Base-by-base conservation (phyloP, 345 rosid species). In the Eucalyptus urophylla region DNA sequence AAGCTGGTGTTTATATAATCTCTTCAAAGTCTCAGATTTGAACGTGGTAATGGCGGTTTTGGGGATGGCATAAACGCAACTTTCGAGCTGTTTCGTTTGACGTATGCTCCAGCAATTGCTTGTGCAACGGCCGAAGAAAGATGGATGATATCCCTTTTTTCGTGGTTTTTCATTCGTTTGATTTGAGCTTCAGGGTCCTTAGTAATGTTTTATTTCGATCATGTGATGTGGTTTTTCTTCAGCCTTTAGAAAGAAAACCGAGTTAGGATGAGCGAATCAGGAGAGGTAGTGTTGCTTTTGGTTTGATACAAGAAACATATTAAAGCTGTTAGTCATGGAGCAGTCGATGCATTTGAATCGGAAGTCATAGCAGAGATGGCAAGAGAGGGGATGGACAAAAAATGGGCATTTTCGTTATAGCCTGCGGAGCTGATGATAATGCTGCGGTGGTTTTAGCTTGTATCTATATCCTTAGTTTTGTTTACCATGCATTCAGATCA, bases 361-460 rank as follows among this genome's bases (percentile, higher is more conserved):
- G 85, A 11, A 76, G 8, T 11, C 29, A 0, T 40, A 40, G 85
- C 85, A 37, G 47, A 1, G 85, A 76, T 40, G 47, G 16, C 3
- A 7, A 76, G 85, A 76, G 85, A 76, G 85, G 24, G 1, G 47
- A 40, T 76, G 85, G 85, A 21, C 85, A 21, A 76, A 40, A 76
- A 76, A 76, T 0, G 9, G 47, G 85, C 85, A 76, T 21, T 76
- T 21, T 76, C 45, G 1, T 21, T 40, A 76, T 76, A 76, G 85
- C 47, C 16, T 21, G 24, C 1, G 0, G 85, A 76, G 47, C 1
- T 0, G 58, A 53, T 53, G 58, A 53, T 53, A 53, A 0, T 0
- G 25, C 58, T 53, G 11, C 0, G 85, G 47, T 21, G 47, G 27
- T 76, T 76, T 37, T 2, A 76, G 85, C 47, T 76, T 40, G 47